Conservation (phyloP, 768 basidiomycete genomes). For the Paxillus ammoniavirescens region DNA sequence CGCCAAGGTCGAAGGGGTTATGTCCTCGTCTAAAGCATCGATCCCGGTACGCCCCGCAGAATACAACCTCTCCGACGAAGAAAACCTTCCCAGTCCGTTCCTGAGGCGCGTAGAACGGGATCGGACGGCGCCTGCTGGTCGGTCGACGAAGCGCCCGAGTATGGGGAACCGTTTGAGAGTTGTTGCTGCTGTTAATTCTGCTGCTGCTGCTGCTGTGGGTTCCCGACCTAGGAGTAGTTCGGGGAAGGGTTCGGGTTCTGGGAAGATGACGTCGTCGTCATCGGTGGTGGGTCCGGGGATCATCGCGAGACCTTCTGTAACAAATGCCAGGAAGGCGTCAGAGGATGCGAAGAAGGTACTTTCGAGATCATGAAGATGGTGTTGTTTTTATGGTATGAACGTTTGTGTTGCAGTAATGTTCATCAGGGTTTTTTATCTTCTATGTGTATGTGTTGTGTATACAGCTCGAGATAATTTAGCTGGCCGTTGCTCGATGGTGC, state of each 20-base stretch:
- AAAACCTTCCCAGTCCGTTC: constrained; percentile 85
- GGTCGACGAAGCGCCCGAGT: constrained; percentile 42
- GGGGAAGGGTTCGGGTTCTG: constrained; percentile 7
- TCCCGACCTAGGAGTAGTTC: constrained; percentile 15
- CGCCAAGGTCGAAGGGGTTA: constrained; percentile 3
- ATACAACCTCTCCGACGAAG: constrained; percentile 76
- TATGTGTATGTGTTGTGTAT: constrained; percentile 2
- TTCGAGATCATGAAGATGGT: constrained; percentile 12
- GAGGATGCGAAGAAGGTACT: constrained; percentile 42
- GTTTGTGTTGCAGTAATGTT: constrained; percentile 8
- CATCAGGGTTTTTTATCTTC: constrained; percentile 6
- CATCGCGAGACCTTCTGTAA: constrained; percentile 39
- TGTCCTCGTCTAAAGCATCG: constrained; percentile 14
- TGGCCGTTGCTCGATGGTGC: too few relatives aligned
- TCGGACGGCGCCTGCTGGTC: constrained; percentile 9
- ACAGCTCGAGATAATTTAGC: neutral
- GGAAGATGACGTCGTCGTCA: constrained; percentile 7
- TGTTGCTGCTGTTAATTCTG: constrained; percentile 57
- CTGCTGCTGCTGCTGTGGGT: constrained; percentile 19
- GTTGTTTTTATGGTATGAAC: constrained; percentile 1
- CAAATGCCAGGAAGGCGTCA: constrained; percentile 46
- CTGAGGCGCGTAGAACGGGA: constrained; percentile 55
- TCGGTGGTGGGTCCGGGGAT: constrained; percentile 9
- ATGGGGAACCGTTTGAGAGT: constrained; percentile 55
- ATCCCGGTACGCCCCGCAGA: constrained; percentile 33